These are phyloP conservation scores for Alternaria consortialis DNA, from an alignment of 2,329 filamentous ascomycete species.

Conservation along the genomic window DNA sequence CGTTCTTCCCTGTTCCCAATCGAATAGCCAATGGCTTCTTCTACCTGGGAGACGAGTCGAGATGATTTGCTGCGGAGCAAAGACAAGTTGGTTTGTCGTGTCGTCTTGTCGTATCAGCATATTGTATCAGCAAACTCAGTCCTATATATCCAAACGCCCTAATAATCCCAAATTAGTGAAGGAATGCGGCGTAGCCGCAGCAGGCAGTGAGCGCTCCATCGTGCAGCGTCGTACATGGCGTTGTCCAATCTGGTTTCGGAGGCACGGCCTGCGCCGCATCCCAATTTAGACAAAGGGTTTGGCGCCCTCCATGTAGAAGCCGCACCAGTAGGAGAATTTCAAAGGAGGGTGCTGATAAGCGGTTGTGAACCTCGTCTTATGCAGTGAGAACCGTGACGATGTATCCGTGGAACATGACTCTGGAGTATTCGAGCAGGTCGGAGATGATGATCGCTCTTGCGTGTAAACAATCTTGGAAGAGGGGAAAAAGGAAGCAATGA, in stretches of 20 bases:
- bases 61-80: not conserved
- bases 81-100: not conserved
- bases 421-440: not conserved
- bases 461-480: not conserved
- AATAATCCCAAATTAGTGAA: not conserved
- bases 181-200: constrained; percentile 1
- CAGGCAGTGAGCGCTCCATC: not conserved
- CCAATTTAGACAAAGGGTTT: not conserved
- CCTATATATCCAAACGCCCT: not conserved
- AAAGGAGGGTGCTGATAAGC: not conserved
- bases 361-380: not conserved
- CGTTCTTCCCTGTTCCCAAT: not conserved
- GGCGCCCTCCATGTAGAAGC: not conserved
- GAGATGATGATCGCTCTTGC: not conserved
- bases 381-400: not conserved
- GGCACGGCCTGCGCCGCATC: not conserved
- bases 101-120: not conserved
- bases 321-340: not conserved
- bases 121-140: not conserved
- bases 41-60: not conserved
- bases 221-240: constrained; percentile 4
- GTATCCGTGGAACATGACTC: not conserved
- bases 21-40: not conserved
- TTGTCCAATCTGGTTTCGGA: not conserved
- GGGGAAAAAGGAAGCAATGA: not conserved